Evolutionary conservation across 2,329 filamentous ascomycete genomes (phyloP).

Genomic region (Penicillium hesseltinei): DNA sequence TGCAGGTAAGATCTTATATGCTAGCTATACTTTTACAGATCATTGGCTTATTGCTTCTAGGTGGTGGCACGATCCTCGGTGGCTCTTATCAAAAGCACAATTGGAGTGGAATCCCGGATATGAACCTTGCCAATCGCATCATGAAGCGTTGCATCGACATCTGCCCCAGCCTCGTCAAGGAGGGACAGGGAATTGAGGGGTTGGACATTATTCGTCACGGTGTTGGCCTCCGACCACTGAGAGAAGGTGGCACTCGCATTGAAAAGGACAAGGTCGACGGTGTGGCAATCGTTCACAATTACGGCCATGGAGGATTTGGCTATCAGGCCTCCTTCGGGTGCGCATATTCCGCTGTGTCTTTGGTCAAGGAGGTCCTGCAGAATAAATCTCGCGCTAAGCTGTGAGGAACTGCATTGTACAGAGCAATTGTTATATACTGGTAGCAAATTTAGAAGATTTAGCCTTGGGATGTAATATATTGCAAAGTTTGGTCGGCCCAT

Average conservation of each 20-base stretch:
- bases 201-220: conserved; percentile 76
- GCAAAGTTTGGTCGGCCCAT: neutral
- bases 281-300: conserved; percentile 51
- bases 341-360: conserved; percentile 62
- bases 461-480: neutral
- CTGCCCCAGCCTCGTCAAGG: conserved; percentile 48
- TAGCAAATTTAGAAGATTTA: neutral
- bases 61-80: conserved; percentile 84
- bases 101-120: conserved; percentile 77
- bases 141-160: conserved; percentile 63
- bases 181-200: conserved; percentile 63
- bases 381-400: conserved; percentile 35
- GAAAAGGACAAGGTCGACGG: conserved; percentile 68
- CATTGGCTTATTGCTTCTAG: conserved; percentile 25
- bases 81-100: conserved; percentile 76
- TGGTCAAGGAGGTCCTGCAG: conserved; percentile 58
- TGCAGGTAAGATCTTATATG: conserved; percentile 26
- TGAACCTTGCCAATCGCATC: conserved; percentile 75
- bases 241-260: conserved; percentile 70
- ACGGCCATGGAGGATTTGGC: conserved; percentile 55
- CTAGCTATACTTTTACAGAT: neutral
- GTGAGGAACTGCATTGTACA: conserved; percentile 11
- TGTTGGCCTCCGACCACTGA: conserved; percentile 75
- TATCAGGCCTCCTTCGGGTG: conserved; percentile 69
- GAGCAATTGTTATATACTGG: neutral